Base-by-base conservation (phyloP, 2,329 filamentous ascomycete genomes). In the Fonsecaea monophora region DNA sequence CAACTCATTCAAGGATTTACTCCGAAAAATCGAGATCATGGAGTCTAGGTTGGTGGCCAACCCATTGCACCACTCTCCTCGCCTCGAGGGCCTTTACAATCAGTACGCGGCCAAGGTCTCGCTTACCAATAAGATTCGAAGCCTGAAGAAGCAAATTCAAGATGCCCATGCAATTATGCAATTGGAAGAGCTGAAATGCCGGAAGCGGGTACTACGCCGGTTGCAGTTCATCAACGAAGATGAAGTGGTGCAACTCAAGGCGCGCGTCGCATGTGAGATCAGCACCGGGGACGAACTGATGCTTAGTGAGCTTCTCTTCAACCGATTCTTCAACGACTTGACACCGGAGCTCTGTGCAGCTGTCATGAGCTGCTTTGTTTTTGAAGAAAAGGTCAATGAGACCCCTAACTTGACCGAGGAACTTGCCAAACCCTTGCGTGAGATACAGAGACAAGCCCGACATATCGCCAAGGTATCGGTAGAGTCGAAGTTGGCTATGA, bases 271-370 rank as follows among this genome's bases (percentile, higher is more conserved):
- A 1, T 99, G 95, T 79, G 94, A 99, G 81, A 98, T 99, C 71
- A 97, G 92, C 69, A 97, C 94, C 0, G 95, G 94, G 40, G 95
- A 99, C 75, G 96, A 99, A 78, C 84, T 99, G 50, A 89, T 99
- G 70, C 86, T 99, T 4, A 93, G 92, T 12, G 95, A 99, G 79
- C 84, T 99, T 34, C 86, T 99, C 0, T 98, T 99, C 80, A 96
- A 98, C 78, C 88, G 94, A 45, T 98, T 97, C 85, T 99, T 99
- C 86, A 99, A 98, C 77, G 94, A 97, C 76, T 83, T 98, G 53
- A 89, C 89, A 0, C 93, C 95, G 0, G 94, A 98, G 78, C 86
- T 94, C 71, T 92, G 90, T 73, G 95, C 95, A 0, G 87, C 94
- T 0, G 88, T 94, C 5, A 85, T 99, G 66, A 96, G 92, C 74